Conservation (phyloP, 73 alveolate genomes). For the Paramecium sexaurelia region DNA sequence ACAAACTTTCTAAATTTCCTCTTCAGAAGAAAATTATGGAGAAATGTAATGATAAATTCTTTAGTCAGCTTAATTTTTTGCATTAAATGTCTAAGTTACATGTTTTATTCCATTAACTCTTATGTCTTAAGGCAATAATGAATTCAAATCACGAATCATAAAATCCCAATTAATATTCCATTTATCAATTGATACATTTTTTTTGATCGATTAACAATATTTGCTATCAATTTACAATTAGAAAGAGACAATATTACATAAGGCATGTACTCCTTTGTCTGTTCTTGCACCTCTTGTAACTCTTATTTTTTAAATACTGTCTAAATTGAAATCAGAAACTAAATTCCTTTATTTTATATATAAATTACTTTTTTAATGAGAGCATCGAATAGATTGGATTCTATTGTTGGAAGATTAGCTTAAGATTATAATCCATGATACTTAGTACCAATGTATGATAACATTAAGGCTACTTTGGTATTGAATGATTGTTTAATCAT, state of each 20-base stretch:
- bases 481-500: conserved; percentile 56
- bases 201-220: background rate
- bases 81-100: conserved; percentile 83
- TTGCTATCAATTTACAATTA: conserved; percentile 65
- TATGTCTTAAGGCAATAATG: conserved; percentile 80
- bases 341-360: conserved; percentile 50
- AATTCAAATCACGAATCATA: conserved; percentile 74
- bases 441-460: conserved; percentile 48
- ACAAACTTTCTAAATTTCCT: conserved; percentile 68
- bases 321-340: conserved; percentile 73
- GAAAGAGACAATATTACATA: conserved; percentile 75
- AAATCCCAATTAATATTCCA: conserved; percentile 70
- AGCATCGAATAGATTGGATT: background rate
- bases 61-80: conserved; percentile 78
- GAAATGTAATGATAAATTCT: conserved; percentile 91
- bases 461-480: conserved; percentile 29
- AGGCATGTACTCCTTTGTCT: conserved; percentile 85
- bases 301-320: conserved; percentile 71
- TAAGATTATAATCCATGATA: conserved; percentile 34
- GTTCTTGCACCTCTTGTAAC: conserved; percentile 86
- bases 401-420: background rate
- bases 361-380: background rate
- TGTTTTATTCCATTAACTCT: conserved; percentile 77
- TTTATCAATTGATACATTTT: conserved; percentile 55
- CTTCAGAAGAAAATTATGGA: conserved; percentile 79